Percentiles rank a stretch among this genome's conserved stretches.
These are phyloP conservation scores for Blastocladiella britannica DNA, from an alignment of 192 early-diverging fungal species.

Conservation along the genomic window DNA sequence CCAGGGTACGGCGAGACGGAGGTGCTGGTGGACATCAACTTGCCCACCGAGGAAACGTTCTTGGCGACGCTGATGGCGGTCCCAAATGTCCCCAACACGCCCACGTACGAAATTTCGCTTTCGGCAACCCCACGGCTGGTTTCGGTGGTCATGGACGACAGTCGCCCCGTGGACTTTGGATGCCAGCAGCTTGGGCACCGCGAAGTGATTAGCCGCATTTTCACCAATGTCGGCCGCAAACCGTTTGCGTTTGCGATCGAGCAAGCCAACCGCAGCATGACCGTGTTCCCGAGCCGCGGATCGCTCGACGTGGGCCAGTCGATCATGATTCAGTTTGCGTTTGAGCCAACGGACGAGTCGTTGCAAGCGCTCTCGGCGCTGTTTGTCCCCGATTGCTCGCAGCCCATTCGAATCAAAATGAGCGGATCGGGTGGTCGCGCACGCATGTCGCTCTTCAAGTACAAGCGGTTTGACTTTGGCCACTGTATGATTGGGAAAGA, in stretches of 20 bases:
- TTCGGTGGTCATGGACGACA: constrained; percentile 35
- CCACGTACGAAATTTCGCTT: constrained; percentile 30
- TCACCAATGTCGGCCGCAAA: constrained; percentile 39
- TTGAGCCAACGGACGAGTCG: constrained; percentile 27
- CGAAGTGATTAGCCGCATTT: constrained; percentile 23
- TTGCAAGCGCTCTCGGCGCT: constrained; percentile 26
- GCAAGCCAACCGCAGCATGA: constrained; percentile 22
- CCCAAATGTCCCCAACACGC: constrained; percentile 23
- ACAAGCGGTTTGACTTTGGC: constrained; percentile 39
- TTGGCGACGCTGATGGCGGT: constrained; percentile 29
- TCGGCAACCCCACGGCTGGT: constrained; percentile 39
- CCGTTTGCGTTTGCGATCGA: constrained; percentile 22
- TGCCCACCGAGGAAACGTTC: constrained; percentile 37
- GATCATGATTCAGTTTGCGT: constrained; percentile 24
- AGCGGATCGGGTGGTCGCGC: constrained; percentile 35
- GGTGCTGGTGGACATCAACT: constrained; percentile 25
- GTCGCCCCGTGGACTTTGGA: constrained; percentile 31
- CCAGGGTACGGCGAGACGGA: constrained; percentile 29
- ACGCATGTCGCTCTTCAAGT: constrained; percentile 27
- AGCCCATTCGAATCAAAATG: constrained; percentile 36
- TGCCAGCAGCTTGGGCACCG: constrained; percentile 34
- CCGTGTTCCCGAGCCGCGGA: constrained; percentile 19
- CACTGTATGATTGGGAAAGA: constrained; percentile 48
- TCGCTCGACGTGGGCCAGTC: constrained; percentile 26
- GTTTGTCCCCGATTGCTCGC: constrained; percentile 36